A percentile compares a stretch with the other conserved stretches of the same genome.
These are phyloP conservation scores for Plantago coronopus DNA, from an alignment of 305 asterid genomes.

Conservation along the genomic window DNA sequence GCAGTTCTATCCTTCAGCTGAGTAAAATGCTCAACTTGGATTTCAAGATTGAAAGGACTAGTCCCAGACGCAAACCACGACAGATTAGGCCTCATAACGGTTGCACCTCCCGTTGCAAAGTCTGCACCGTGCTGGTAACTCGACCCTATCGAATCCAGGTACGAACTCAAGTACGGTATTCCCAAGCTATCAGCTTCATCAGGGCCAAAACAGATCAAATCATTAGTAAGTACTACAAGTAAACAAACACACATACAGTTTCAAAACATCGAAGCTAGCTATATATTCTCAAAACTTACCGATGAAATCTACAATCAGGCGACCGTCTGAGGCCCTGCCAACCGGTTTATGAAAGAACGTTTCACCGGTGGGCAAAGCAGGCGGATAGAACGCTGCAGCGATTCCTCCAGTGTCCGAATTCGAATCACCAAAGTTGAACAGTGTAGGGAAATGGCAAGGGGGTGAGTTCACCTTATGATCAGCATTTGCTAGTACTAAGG, in stretches of 20 bases:
- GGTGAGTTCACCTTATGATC: neutral
- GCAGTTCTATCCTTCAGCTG: slow-evolving; percentile 48
- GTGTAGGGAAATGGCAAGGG: slow-evolving; percentile 1
- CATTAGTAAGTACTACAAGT: neutral
- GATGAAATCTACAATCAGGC: slow-evolving; percentile 3
- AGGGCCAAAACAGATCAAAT: slow-evolving; percentile 6
- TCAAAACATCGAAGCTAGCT: neutral
- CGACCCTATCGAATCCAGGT: slow-evolving; percentile 66
- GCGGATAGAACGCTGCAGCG: slow-evolving; percentile 4
- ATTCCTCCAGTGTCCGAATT: slow-evolving; percentile 11
- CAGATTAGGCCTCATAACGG: slow-evolving; percentile 40
- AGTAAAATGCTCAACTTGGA: slow-evolving; percentile 61
- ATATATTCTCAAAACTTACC: neutral
- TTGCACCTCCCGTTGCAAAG: slow-evolving; percentile 84
- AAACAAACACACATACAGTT: neutral
- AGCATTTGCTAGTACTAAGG: slow-evolving; percentile 6
- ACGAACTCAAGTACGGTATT: slow-evolving; percentile 59
- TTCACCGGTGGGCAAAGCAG: neutral
- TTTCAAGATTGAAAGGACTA: slow-evolving; percentile 68
- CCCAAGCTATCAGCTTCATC: slow-evolving; percentile 53
- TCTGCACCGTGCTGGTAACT: slow-evolving; percentile 49
- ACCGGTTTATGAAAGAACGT: slow-evolving; percentile 5
- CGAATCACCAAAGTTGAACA: slow-evolving; percentile 9
- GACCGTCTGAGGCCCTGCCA: slow-evolving; percentile 11
- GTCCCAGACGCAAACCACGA: slow-evolving; percentile 51